Percentiles rank a stretch among this genome's conserved stretches.
phyloP scores from a whole-genome alignment of 768 basidiomycete genomes.

The Lactarius quietus region DNA sequence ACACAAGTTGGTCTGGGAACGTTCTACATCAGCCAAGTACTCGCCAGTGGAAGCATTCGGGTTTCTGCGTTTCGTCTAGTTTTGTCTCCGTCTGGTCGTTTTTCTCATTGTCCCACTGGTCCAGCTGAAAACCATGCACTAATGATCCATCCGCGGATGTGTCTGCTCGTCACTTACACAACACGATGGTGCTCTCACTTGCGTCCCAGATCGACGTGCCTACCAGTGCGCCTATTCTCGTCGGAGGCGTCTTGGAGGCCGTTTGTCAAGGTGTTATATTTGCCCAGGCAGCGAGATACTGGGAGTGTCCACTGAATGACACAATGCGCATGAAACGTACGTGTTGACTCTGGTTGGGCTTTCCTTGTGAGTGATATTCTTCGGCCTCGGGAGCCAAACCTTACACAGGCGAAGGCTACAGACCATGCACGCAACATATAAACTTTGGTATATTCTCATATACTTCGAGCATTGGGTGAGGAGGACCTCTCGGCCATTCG shows the following conservation, averaged over 20 bases:
- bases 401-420: constrained; percentile 27
- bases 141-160: neutral
- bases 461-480: constrained; percentile 27
- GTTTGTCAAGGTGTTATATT: constrained; percentile 40
- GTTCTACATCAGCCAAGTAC: neutral
- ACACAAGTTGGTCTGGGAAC: too few species aligned
- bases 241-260: constrained; percentile 46
- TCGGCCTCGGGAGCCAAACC: neutral
- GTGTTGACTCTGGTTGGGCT: constrained; percentile 40
- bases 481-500: neutral
- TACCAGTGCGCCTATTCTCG: constrained; percentile 39
- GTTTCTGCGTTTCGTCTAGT: neutral
- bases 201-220: constrained; percentile 13
- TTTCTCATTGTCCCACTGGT: neutral
- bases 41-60: neutral
- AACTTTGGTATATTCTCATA: constrained; percentile 31
- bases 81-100: neutral
- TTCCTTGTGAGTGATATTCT: constrained; percentile 38
- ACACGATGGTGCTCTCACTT: constrained; percentile 5
- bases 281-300: constrained; percentile 34
- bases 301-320: constrained; percentile 44
- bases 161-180: neutral
- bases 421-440: constrained; percentile 30
- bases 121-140: constrained; percentile 1
- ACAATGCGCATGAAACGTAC: constrained; percentile 41